Percentiles rank a stretch among this genome's conserved stretches.
These are phyloP conservation scores for Pestalotiopsis sp. DNA, from an alignment of 2,329 filamentous ascomycete species.

Conservation along the genomic window DNA sequence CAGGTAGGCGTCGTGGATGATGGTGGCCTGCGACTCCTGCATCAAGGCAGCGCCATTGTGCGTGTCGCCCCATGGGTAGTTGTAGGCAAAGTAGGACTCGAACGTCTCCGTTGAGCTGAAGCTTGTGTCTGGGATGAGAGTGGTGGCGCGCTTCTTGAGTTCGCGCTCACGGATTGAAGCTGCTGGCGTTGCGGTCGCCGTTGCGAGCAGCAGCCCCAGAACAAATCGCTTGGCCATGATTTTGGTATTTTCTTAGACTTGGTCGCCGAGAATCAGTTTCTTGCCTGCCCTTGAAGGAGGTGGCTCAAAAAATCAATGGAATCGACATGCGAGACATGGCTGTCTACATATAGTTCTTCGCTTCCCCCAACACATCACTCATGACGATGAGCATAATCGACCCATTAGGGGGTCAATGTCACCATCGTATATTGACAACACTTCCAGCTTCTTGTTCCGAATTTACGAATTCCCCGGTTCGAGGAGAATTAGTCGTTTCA, in stretches of 20 bases:
- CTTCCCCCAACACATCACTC: background rate
- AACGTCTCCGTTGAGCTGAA: constrained; percentile 8
- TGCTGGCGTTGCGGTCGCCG: background rate
- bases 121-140: constrained; percentile 11
- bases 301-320: background rate
- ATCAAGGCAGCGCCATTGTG: constrained; percentile 13
- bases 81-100: constrained; percentile 12
- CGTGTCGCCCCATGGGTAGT: constrained; percentile 13
- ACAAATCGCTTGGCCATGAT: background rate
- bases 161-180: constrained; percentile 5
- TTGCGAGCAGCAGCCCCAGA: background rate
- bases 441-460: background rate
- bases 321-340: background rate
- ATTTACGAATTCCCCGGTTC: background rate
- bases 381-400: background rate
- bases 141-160: constrained; percentile 12
- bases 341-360: background rate
- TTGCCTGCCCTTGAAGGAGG: background rate
- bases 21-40: constrained; percentile 9
- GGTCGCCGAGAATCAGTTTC: background rate
- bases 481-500: constrained; percentile 8
- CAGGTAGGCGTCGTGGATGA: constrained; percentile 9
- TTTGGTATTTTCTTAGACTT: background rate
- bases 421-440: background rate
- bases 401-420: background rate